Percentiles rank a stretch among this genome's conserved stretches.
Conservation (phyloP, 2,329 filamentous ascomycete genomes). For the Corinectria fuckeliana region DNA sequence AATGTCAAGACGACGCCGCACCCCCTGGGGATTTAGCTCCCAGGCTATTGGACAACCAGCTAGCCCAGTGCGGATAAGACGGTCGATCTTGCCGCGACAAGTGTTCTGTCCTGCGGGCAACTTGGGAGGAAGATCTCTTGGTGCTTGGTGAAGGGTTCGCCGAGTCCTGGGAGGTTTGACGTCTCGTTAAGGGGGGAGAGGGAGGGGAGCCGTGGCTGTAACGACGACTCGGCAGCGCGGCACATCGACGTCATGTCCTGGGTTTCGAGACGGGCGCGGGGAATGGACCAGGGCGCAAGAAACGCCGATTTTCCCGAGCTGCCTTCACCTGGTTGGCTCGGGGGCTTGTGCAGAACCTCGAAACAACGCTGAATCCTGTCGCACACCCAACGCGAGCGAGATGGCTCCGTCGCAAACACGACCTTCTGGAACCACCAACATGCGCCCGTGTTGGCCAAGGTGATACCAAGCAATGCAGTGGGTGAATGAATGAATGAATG, state of each 20-base stretch:
- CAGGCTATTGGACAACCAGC: conserved; percentile 1
- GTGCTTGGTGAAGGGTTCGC: neutral
- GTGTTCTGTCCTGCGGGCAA: neutral
- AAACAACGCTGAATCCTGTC: conserved; percentile 5
- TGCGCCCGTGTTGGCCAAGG: neutral
- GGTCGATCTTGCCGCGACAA: conserved; percentile 15
- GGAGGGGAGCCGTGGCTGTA: conserved; percentile 11
- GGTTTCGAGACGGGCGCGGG: conserved; percentile 24
- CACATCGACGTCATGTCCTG: conserved; percentile 37
- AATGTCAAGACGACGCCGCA: conserved; percentile 8
- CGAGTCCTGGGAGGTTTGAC: neutral
- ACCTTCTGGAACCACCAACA: conserved; percentile 13
- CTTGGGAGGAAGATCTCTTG: neutral
- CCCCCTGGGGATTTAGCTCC: neutral
- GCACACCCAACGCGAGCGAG: neutral
- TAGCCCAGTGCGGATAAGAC: neutral
- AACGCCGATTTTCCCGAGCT: conserved; percentile 38
- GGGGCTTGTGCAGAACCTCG: neutral
- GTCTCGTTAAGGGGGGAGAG: too few relatives aligned
- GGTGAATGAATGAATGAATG: too few relatives aligned
- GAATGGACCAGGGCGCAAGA: conserved; percentile 29
- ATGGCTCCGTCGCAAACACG: neutral
- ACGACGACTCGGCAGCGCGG: conserved; percentile 32
- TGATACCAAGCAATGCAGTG: neutral
- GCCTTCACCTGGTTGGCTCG: conserved; percentile 19